These are phyloP conservation scores for Hymenotorrendiella dingleyae DNA, from an alignment of 2,329 filamentous ascomycete genomes.

Conservation along the genomic window DNA sequence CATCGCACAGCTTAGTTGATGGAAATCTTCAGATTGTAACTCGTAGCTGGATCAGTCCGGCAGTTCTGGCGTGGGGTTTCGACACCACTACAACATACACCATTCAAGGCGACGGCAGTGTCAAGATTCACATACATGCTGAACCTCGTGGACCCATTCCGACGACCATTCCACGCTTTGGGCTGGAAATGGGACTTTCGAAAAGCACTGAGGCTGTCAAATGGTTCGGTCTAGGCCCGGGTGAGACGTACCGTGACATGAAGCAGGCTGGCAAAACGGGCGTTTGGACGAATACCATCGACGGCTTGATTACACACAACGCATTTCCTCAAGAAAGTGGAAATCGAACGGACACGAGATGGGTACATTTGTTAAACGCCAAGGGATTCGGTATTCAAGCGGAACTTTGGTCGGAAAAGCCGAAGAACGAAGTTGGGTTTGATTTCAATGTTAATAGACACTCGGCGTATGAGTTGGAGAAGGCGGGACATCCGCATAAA, in stretches of 20 bases:
- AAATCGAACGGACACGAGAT: constrained; percentile 56
- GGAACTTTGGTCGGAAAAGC: background rate
- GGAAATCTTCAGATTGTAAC: constrained; percentile 2
- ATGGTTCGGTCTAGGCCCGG: constrained; percentile 64
- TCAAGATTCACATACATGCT: constrained; percentile 43
- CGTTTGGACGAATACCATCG: constrained; percentile 41
- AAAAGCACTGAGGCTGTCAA: constrained; percentile 38
- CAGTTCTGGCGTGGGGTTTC: constrained; percentile 6
- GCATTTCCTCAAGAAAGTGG: constrained; percentile 65
- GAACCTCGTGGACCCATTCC: constrained; percentile 44
- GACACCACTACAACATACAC: constrained; percentile 38
- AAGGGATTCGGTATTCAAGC: constrained; percentile 21
- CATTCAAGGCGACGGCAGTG: constrained; percentile 38
- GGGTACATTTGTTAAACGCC: constrained; percentile 39
- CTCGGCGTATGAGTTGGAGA: constrained; percentile 40
- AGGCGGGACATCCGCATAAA: constrained; percentile 59
- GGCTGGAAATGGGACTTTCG: constrained; percentile 49
- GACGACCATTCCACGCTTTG: constrained; percentile 53
- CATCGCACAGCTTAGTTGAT: background rate
- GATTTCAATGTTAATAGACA: constrained; percentile 49
- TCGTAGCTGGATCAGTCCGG: constrained; percentile 6
- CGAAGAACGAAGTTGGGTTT: constrained; percentile 23
- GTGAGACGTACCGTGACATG: constrained; percentile 63
- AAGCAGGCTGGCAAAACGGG: constrained; percentile 55
- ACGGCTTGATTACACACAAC: constrained; percentile 51